Conservation (phyloP, 2,329 filamentous ascomycete species). For the Diaporthe ampelina region DNA sequence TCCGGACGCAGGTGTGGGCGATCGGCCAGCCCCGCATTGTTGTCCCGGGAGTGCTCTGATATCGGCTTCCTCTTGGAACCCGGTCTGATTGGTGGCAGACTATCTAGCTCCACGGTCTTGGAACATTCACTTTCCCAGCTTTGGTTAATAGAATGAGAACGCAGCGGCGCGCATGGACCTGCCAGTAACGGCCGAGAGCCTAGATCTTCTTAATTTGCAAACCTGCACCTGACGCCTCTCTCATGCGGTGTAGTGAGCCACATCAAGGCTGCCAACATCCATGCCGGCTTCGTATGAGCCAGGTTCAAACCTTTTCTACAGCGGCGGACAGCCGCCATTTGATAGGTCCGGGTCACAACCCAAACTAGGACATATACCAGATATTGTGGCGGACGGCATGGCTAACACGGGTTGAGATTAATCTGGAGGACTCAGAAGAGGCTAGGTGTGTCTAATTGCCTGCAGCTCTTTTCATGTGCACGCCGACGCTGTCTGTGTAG, state of each 20-base stretch:
- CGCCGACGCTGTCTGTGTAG: neutral
- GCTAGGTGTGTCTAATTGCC: neutral
- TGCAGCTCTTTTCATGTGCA: neutral
- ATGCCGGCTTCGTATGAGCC: neutral
- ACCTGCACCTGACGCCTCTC: neutral
- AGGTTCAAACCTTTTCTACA: neutral
- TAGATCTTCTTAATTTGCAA: neutral
- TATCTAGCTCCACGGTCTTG: slow-evolving; percentile 26
- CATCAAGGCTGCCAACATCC: too few relatives aligned
- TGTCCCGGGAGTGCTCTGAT: slow-evolving; percentile 21
- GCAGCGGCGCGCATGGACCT: slow-evolving; percentile 11
- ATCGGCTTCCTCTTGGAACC: slow-evolving; percentile 34
- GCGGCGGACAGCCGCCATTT: neutral
- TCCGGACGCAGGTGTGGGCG: neutral
- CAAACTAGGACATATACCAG: neutral
- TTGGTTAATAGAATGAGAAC: slow-evolving; percentile 13
- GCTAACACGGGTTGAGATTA: neutral
- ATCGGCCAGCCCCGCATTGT: slow-evolving; percentile 40
- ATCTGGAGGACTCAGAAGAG: neutral
- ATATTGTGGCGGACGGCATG: neutral
- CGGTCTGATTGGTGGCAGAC: slow-evolving; percentile 14
- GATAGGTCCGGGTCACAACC: neutral
- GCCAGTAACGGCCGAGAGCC: neutral
- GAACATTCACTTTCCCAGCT: slow-evolving; percentile 2
- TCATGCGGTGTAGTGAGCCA: neutral